Evolutionary conservation across 129 eudicot genomes (phyloP), one percentile per base, ranked within the genome.

Genomic region (Centaurea solstitialis): DNA sequence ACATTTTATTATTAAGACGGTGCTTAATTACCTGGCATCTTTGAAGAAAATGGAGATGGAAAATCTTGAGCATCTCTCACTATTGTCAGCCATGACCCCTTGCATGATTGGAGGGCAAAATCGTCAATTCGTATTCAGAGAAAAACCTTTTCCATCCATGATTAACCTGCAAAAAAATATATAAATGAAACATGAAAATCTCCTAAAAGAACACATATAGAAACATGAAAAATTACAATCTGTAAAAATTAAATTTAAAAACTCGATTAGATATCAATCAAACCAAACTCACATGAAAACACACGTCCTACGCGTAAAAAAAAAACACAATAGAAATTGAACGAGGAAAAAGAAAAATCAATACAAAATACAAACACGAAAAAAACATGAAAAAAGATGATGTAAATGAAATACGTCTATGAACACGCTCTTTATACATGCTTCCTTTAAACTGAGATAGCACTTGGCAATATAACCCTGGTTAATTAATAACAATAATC

Each of bases 1-100:
- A n/a, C n/a, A n/a, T n/a, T n/a, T n/a, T n/a, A n/a, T n/a, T n/a
- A n/a, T n/a, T n/a, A n/a, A n/a, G n/a, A n/a, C n/a, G 35, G 71
- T 35, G 38, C 21, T 68, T n/a, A n/a, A n/a, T n/a, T 82, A 85
- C 91, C 87, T 88, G 45, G 82, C 83, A 88, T 88, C 87, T 65
- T 79, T 85, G 21, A 88, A 79, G 64, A 85, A 85, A 76, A 86
- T 80, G 85, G 83, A 79, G 65, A 85, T 37, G 68, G 80, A 65
- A 69, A 75, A 9, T 41, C 50, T 84, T 76, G 73, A 72, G 37
- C 64, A 68, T 68, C 72, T 72, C 67, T 85, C 81, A 68, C 11
- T 50, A 50, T 82, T 73, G 81, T 79, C 87, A 72, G 84, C 89
- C 91, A 88, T 88, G 68, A 71, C 26, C 81, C 62, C 24, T 67